Conservation (phyloP, 139 green algal genomes). For the Picochlorum costavermella region DNA sequence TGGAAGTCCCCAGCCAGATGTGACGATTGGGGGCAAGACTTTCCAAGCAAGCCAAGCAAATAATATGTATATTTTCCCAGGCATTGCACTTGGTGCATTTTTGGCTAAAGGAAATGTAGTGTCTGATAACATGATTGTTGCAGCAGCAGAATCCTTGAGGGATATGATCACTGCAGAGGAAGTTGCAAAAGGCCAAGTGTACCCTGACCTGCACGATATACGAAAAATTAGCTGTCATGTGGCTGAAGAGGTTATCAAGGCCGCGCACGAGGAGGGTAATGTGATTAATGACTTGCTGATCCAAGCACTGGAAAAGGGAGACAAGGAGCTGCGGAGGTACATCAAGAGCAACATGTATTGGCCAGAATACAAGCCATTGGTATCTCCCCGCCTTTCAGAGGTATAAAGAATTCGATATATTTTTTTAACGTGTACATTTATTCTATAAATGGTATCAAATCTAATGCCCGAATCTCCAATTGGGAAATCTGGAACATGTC, state of each 20-base stretch:
- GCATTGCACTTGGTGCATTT: slow-evolving; percentile 43
- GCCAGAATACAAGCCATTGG: slow-evolving; percentile 9
- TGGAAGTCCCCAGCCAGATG: slow-evolving; percentile 56
- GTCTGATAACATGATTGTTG: slow-evolving; percentile 54
- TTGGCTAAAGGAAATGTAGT: slow-evolving; percentile 30
- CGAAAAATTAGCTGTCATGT: slow-evolving; percentile 45
- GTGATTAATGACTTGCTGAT: slow-evolving; percentile 20
- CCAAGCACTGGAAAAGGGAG: slow-evolving; percentile 3
- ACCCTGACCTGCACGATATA: slow-evolving; percentile 19
- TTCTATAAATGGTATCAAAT: not conserved
- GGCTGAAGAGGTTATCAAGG: slow-evolving; percentile 50
- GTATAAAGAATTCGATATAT: not conserved
- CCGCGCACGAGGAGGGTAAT: slow-evolving; percentile 37
- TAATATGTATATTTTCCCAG: slow-evolving; percentile 72
- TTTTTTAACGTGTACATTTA: not conserved
- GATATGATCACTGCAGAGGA: slow-evolving; percentile 48
- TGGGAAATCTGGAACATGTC: too few species aligned
- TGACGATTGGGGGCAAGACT: slow-evolving; percentile 27
- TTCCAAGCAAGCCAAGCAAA: slow-evolving; percentile 51
- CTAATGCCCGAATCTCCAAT: not conserved
- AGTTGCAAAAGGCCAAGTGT: slow-evolving; percentile 34
- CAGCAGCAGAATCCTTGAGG: slow-evolving; percentile 45
- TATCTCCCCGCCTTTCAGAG: slow-evolving; percentile 1
- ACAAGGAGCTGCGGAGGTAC: slow-evolving; percentile 9
- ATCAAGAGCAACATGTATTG: slow-evolving; percentile 23